phyloP scores from a whole-genome alignment of 208 protist species.

The Crithidia mellificae region DNA sequence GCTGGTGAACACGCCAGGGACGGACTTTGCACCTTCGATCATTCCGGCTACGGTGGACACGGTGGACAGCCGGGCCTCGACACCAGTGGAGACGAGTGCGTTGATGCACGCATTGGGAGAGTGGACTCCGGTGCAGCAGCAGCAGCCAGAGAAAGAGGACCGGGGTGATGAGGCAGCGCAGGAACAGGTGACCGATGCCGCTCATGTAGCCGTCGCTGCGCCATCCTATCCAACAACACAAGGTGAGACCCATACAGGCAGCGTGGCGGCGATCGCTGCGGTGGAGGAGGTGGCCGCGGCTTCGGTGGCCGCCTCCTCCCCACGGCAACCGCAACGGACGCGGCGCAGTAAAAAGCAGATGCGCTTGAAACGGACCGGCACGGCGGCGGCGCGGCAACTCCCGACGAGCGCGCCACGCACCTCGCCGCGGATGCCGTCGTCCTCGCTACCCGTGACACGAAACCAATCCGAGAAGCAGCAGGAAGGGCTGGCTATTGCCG shows the following conservation, averaged over 20 bases:
- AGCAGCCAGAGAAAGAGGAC: not conserved
- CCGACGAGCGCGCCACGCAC: conserved; percentile 1
- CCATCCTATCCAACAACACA: no score
- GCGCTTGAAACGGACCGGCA: not conserved
- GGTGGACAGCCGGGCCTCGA: conserved; percentile 8
- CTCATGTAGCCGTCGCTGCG: no score
- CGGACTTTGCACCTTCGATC: conserved; percentile 15
- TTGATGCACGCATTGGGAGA: conserved; percentile 5
- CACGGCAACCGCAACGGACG: conserved; percentile 1
- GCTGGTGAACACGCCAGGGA: conserved; percentile 14
- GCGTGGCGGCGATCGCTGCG: not conserved
- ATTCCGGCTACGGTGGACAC: conserved; percentile 4
- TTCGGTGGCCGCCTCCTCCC: not conserved
- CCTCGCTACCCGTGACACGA: not conserved
- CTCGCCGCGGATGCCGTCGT: not conserved
- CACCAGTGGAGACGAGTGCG: conserved; percentile 14
- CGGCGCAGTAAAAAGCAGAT: conserved; percentile 10
- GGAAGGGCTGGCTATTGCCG: no score
- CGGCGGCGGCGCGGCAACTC: conserved; percentile 4
- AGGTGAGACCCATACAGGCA: no score
- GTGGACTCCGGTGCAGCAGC: conserved; percentile 13
- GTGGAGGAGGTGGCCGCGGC: not conserved
- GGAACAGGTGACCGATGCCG: no score
- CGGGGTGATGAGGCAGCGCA: not conserved
- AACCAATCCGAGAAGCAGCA: not conserved